Conservation (phyloP, 352 stramenopile species). For the Phytopythium delawarense region DNA sequence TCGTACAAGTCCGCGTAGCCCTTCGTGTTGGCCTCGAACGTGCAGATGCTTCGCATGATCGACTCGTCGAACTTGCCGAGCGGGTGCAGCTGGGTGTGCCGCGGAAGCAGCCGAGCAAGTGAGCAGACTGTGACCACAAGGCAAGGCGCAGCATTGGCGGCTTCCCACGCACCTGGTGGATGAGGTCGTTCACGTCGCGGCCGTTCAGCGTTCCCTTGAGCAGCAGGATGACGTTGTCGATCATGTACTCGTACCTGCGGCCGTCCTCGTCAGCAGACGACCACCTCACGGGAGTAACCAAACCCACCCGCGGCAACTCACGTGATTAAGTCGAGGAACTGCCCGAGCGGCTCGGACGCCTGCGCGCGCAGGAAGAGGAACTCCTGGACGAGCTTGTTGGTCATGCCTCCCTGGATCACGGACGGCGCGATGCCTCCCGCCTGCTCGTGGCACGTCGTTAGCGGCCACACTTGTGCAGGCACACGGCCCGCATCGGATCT, state of each 20-base stretch:
- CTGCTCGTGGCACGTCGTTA: conserved; percentile 29
- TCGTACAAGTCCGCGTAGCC: conserved; percentile 99
- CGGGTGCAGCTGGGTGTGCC: conserved; percentile 90
- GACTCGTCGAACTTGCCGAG: conserved; percentile 98
- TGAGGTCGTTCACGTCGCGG: conserved; percentile 97
- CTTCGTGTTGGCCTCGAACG: conserved; percentile 96
- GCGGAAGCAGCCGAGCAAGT: not conserved
- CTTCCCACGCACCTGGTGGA: conserved; percentile 67
- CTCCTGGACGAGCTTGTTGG: conserved; percentile 91
- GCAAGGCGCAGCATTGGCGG: not conserved
- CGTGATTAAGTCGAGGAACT: conserved; percentile 99
- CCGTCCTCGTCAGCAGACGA: not conserved
- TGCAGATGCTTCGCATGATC: conserved; percentile 98
- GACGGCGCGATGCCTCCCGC: conserved; percentile 57
- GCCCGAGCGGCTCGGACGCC: conserved; percentile 92
- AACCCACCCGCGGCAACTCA: conserved; percentile 36
- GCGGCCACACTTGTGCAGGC: too few relatives aligned
- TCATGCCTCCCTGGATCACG: conserved; percentile 83
- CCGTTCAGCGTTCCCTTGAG: conserved; percentile 97
- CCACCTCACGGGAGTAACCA: not conserved
- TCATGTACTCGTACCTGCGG: conserved; percentile 98
- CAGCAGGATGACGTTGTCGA: conserved; percentile 99
- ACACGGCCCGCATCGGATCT: not conserved
- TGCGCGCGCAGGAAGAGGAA: conserved; percentile 97
- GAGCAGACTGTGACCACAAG: not conserved